Evolutionary conservation across 768 basidiomycete species (phyloP), one percentile per base, ranked within the genome.

Genomic region (Boletus fagicola): DNA sequence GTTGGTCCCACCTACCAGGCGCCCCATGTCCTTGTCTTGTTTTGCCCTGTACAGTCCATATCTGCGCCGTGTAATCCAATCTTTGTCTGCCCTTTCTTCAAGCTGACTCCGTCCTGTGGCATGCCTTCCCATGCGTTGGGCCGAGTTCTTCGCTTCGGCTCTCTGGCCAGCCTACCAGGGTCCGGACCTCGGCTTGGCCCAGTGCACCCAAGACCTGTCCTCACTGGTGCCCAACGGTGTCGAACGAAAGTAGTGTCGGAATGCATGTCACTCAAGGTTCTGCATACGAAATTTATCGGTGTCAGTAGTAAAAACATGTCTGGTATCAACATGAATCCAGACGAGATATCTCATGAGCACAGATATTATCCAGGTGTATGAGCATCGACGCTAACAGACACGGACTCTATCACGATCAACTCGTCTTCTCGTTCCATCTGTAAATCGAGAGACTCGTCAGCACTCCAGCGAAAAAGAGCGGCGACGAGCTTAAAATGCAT

Each of bases 401-500:
- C 16, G 24, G 9, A 24, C 13, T 11, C 22, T 5, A 35, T 40
- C 45, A 40, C 22, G 1, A 12, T 55, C 31, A 59, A 12, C 39
- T 62, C 18, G 67, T 71, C 45, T 74, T 73, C 20, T 73, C 65
- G 13, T 76, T 69, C 76, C 75, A 76, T 22, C 75, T 76, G 52
- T 18, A 28, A 20, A 51, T 26, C 9, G 13, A 42, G 28, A 30
- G 1, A 20, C 7, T 1, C 7, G 11, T 64, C 35, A 64, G 49
- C 49, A 12, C 40, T 30, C 24, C 38, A 2, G 24, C 38, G 8
- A 31, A 30, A 30, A 28, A 33, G 36, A 18, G 16, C 6, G 3
- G 2, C 22, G 46, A 36, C 10, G 30, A 6, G 15, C 16, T 53
- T 20, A 15, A 50, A 36, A 11, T 33, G 20, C 20, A 31, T 51